A percentile compares a stretch with the other conserved stretches of the same genome.
Conservation (phyloP, 1,139 yeast genomes). For the Protomyces macrosporus region DNA sequence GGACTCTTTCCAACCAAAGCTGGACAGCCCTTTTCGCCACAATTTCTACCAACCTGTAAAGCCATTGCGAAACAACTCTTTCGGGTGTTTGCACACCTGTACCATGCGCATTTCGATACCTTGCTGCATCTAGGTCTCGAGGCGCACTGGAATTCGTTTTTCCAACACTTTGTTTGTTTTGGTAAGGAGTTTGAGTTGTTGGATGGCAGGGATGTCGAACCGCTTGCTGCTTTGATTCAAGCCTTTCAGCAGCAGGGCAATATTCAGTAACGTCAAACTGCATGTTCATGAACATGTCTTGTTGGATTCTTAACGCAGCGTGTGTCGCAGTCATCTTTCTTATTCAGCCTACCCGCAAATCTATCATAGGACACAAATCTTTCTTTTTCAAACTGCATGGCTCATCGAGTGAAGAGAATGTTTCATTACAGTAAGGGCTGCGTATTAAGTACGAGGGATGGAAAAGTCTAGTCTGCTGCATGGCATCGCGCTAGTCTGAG, state of each 20-base stretch:
- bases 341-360: too few relatives aligned
- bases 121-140: slow-evolving; percentile 83
- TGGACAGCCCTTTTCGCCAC: slow-evolving; percentile 79
- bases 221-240: slow-evolving; percentile 67
- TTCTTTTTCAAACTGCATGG: too few relatives aligned
- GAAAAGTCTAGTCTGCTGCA: too few relatives aligned
- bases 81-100: slow-evolving; percentile 92
- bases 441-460: too few relatives aligned
- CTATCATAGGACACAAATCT: too few relatives aligned
- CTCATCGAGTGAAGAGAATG: too few relatives aligned
- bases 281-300: background rate
- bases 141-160: slow-evolving; percentile 97
- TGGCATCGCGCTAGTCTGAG: too few relatives aligned
- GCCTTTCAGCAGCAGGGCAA: slow-evolving; percentile 79
- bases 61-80: slow-evolving; percentile 89
- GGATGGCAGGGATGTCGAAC: slow-evolving; percentile 73
- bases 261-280: slow-evolving; percentile 39
- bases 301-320: too few relatives aligned
- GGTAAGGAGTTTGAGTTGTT: slow-evolving; percentile 76
- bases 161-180: slow-evolving; percentile 90
- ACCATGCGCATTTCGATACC: slow-evolving; percentile 89
- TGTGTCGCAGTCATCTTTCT: too few relatives aligned
- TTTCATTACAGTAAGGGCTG: too few relatives aligned
- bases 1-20: slow-evolving; percentile 84
- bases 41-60: slow-evolving; percentile 73